A percentile compares a stretch with the other conserved stretches of the same genome.
Conservation (phyloP, 2,329 filamentous ascomycete species). For the Penicillium glabrum region DNA sequence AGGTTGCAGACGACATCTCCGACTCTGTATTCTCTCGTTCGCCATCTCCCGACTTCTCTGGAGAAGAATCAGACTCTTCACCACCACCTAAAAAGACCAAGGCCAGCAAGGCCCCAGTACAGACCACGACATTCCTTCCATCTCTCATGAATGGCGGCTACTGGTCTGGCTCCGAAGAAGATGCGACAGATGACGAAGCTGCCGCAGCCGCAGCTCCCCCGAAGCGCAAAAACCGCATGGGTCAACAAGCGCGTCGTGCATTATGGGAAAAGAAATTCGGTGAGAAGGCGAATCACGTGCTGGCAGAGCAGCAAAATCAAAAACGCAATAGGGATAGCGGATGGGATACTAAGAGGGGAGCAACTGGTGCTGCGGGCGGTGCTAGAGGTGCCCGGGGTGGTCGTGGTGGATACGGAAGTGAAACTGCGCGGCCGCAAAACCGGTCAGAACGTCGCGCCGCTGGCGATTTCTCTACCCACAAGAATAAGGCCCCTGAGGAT, state of each 20-base stretch:
- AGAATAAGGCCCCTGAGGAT: conserved; percentile 38
- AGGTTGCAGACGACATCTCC: conserved; percentile 25
- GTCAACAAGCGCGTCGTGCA: conserved; percentile 61
- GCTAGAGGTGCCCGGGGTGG: conserved; percentile 28
- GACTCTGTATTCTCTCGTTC: conserved; percentile 36
- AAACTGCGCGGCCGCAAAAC: conserved; percentile 10
- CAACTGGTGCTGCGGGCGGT: conserved; percentile 35
- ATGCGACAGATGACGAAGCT: conserved; percentile 49
- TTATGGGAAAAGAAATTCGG: conserved; percentile 65
- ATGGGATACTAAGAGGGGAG: conserved; percentile 61
- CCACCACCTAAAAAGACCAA: conserved; percentile 28
- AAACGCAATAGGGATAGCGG: conserved; percentile 48
- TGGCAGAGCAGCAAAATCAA: conserved; percentile 39
- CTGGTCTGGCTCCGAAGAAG: conserved; percentile 59
- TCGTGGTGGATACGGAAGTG: conserved; percentile 17
- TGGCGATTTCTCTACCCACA: conserved; percentile 11
- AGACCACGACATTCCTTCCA: conserved; percentile 58
- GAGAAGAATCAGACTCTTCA: conserved; percentile 6
- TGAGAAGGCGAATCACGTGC: conserved; percentile 57
- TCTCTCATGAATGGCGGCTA: conserved; percentile 63
- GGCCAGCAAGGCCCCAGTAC: conserved; percentile 18
- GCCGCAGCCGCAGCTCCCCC: conserved; percentile 27
- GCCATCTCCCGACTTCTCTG: conserved; percentile 27
- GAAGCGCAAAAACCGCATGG: conserved; percentile 60
- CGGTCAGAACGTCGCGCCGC: conserved; percentile 12